Evolutionary conservation across 2,329 filamentous ascomycete genomes (phyloP), one percentile per base, ranked within the genome.

Genomic region (Raffaelea albimanens): DNA sequence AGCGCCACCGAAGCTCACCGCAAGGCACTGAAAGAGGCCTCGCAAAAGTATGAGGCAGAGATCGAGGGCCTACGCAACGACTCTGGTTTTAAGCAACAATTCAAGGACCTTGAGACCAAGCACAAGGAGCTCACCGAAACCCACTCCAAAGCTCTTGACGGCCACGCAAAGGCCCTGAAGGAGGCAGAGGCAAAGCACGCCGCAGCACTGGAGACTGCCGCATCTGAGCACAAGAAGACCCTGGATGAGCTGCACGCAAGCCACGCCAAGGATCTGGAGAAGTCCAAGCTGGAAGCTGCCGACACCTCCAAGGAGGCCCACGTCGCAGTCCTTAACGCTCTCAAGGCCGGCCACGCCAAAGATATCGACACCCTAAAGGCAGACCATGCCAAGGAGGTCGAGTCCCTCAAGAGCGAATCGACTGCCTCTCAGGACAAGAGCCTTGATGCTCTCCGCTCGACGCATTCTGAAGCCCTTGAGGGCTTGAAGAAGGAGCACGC

Each of bases 31-130:
- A 69, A 75, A 59, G 72, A 71, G 51, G 61, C 83, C 47, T 78
- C 77, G 1, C 67, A 75, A 52, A 78, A 82, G 54, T 81, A 80
- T 53, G 75, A 82, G 58, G 69, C 72, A n/a, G 78, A 83, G 59
- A 82, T 83, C 46, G 78, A 82, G 57, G 74, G 73, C 49, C 71
- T 82, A 16, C 72, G 74, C 48, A 78, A 77, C 20, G 78, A 83
- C 52, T 78, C 79, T 14, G 76, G 76, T 59, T 80, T 80, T 63
- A 81, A 80, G 65, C 73, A 75, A 53, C 78, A 81, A 61, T 82
- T 76, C 51, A 71, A 80, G 50, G 75, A 78, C 34, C 69, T 83
- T 5, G 76, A 82, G 58, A 61, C 60, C 5, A 72, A 80, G 59
- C 73, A 82, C 59, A 67, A 67, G 11, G 75, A 78, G 54, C 65